Percentiles rank a stretch among this genome's conserved stretches.
Evolutionary conservation across 2,329 filamentous ascomycete genomes (phyloP).

Genomic region (Diplodia corticola): DNA sequence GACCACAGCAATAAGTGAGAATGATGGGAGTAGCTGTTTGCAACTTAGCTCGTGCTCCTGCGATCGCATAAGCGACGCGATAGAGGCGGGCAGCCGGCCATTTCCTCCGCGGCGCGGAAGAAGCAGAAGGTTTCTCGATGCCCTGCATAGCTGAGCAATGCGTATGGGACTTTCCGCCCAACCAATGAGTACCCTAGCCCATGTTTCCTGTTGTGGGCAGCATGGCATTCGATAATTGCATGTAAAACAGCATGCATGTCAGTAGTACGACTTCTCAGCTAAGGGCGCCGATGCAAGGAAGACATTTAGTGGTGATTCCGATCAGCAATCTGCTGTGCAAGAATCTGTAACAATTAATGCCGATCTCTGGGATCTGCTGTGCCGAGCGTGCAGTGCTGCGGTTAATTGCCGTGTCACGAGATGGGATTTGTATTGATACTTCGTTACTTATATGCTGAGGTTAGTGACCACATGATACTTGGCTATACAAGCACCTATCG

Average conservation of each 20-base stretch:
- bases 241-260: slow-evolving; percentile 1
- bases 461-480: not conserved
- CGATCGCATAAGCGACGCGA: not conserved
- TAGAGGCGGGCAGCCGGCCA: not conserved
- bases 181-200: not conserved
- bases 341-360: not conserved
- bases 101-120: not conserved
- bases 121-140: not conserved
- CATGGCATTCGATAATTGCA: not conserved
- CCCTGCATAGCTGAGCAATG: not conserved
- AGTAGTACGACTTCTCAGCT: not conserved
- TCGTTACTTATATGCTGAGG: not conserved
- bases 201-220: not conserved
- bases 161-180: not conserved
- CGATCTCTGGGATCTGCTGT: not conserved
- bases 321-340: not conserved
- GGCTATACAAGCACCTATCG: not conserved
- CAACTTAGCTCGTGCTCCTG: not conserved
- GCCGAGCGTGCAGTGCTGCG: not conserved
- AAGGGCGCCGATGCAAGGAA: not conserved
- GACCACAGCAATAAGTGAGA: not conserved
- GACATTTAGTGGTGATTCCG: not conserved
- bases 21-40: not conserved
- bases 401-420: not conserved
- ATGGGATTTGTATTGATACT: not conserved